phyloP scores from a whole-genome alignment of 331 rosid genomes.

The Prunus yedoensis region DNA sequence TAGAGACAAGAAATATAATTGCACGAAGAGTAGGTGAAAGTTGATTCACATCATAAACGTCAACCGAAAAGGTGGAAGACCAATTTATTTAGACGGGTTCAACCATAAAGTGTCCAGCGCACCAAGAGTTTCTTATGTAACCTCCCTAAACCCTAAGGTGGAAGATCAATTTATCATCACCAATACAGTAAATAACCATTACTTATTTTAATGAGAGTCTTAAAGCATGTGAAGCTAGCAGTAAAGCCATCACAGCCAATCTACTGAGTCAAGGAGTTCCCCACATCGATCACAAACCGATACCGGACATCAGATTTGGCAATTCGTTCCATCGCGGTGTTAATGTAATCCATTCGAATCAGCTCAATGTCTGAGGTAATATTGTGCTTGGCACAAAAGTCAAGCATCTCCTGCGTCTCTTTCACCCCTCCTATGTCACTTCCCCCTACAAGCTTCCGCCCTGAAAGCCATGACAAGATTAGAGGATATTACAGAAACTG shows the following conservation, averaged over 20 bases:
- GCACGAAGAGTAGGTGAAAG: background rate
- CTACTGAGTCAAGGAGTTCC: conserved; percentile 47
- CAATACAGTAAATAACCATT: background rate
- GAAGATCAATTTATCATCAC: no score
- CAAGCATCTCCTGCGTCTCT: conserved; percentile 95
- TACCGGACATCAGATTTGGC: conserved; percentile 77
- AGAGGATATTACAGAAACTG: background rate
- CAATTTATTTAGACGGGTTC: background rate
- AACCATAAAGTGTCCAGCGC: background rate
- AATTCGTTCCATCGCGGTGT: conserved; percentile 68
- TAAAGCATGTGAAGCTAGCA: background rate
- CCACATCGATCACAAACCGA: conserved; percentile 85
- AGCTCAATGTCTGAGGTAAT: conserved; percentile 77
- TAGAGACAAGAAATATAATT: background rate
- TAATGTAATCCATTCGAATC: conserved; percentile 52
- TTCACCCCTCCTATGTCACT: no score
- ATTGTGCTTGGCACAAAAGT: conserved; percentile 74
- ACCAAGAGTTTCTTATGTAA: background rate
- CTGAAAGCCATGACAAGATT: conserved; percentile 29
- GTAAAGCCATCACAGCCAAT: conserved; percentile 4
- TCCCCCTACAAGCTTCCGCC: conserved; percentile 80
- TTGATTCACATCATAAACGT: background rate
- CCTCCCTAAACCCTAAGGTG: background rate
- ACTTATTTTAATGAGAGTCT: background rate
- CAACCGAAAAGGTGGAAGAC: background rate